Percentiles rank a stretch among this genome's conserved stretches.
phyloP scores from a whole-genome alignment of 176 grass and related monocot species.

The Oryza glaberrima region DNA sequence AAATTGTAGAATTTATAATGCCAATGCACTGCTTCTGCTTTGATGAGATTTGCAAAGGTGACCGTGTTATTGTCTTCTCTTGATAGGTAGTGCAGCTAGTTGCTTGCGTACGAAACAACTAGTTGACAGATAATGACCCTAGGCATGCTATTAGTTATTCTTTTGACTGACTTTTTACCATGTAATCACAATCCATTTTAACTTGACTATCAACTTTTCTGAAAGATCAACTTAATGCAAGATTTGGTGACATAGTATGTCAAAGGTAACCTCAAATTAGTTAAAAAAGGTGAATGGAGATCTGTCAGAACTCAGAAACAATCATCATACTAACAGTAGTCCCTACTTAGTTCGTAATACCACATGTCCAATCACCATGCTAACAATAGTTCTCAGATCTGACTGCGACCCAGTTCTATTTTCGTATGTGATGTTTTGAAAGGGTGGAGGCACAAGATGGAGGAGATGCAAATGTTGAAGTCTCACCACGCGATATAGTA shows the following conservation, averaged over 20 bases:
- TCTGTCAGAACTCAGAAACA: neutral
- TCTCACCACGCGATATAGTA: conserved; percentile 76
- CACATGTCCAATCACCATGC: conserved; percentile 2
- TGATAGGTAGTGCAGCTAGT: neutral
- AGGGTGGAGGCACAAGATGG: conserved; percentile 94
- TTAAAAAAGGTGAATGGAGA: conserved; percentile 4
- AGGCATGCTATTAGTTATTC: neutral
- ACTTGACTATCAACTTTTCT: neutral
- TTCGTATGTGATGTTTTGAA: conserved; percentile 31
- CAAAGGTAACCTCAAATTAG: conserved; percentile 16
- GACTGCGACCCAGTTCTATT: neutral
- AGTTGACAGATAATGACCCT: neutral
- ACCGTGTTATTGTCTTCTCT: neutral
- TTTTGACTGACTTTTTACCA: neutral
- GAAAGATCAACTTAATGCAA: neutral
- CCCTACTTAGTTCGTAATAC: neutral
- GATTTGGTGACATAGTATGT: neutral
- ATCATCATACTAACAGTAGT: conserved; percentile 6
- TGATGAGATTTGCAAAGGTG: neutral
- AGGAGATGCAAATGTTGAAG: conserved; percentile 86
- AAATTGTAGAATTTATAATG: neutral
- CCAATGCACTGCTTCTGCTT: neutral
- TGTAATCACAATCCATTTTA: too few relatives aligned
- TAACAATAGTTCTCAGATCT: neutral
- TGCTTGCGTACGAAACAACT: neutral